Conservation (phyloP, 164 flowering plant genomes). For the Vitis rupestris region DNA sequence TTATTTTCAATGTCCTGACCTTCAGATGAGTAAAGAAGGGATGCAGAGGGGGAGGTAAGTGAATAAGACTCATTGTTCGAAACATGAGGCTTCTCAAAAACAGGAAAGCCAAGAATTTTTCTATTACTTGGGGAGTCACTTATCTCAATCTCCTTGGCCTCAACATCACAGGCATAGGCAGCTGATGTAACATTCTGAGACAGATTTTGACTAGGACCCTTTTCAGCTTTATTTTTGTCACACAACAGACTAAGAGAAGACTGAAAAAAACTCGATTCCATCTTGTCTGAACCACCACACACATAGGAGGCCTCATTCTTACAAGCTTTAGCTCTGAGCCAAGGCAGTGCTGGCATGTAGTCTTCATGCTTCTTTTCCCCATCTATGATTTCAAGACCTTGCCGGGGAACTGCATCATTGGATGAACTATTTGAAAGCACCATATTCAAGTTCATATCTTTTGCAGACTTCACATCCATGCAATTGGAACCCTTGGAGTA, state of each 20-base stretch:
- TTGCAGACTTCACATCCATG: constrained; percentile 33
- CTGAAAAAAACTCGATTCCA: constrained; percentile 22
- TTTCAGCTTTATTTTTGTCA: constrained; percentile 20
- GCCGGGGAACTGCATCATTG: constrained; percentile 17
- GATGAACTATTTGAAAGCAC: constrained; percentile 29
- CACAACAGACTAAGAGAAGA: constrained; percentile 17
- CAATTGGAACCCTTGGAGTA: constrained; percentile 26
- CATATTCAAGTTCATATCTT: constrained; percentile 35
- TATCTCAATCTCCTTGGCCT: constrained; percentile 20
- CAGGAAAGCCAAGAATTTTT: constrained; percentile 67
- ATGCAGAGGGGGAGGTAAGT: constrained; percentile 20
- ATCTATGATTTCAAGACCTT: constrained; percentile 23
- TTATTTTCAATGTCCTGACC: constrained; percentile 20
- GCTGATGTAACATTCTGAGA: constrained; percentile 18
- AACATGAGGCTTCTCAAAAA: constrained; percentile 36
- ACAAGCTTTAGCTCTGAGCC: constrained; percentile 38
- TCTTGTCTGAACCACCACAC: constrained; percentile 15
- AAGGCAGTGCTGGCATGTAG: constrained; percentile 33
- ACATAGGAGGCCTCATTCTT: constrained; percentile 21
- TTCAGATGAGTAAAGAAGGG: constrained; percentile 18
- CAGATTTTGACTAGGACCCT: constrained; percentile 16
- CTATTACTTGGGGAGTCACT: constrained; percentile 21
- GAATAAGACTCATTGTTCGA: constrained; percentile 29
- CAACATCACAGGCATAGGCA: constrained; percentile 25
- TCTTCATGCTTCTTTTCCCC: constrained; percentile 34